Evolutionary conservation across 2,329 filamentous ascomycete genomes (phyloP).

Genomic region (Fusarium sacchari): DNA sequence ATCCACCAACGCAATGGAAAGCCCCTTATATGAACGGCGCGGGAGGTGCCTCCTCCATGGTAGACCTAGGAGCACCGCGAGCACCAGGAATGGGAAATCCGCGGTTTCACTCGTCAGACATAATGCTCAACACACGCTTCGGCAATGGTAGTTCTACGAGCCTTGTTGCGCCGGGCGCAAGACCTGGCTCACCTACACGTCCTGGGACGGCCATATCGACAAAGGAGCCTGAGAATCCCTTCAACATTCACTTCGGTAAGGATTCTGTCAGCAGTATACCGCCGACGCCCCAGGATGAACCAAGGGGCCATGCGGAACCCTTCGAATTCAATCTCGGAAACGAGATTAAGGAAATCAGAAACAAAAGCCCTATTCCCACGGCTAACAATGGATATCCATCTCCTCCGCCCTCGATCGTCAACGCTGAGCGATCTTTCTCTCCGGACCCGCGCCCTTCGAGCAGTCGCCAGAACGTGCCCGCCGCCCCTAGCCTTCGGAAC

Average conservation of each 20-base stretch:
- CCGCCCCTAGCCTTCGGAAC: conserved; percentile 42
- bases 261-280: conserved; percentile 41
- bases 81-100: conserved; percentile 39
- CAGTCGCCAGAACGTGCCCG: conserved; percentile 34
- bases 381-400: conserved; percentile 49
- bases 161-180: conserved; percentile 45
- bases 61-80: conserved; percentile 53
- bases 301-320: conserved; percentile 54
- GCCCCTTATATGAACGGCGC: conserved; percentile 51
- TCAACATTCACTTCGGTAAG: conserved; percentile 59
- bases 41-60: conserved; percentile 56
- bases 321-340: conserved; percentile 50
- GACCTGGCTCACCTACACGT: conserved; percentile 43
- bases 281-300: conserved; percentile 33
- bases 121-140: conserved; percentile 51
- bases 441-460: conserved; percentile 31
- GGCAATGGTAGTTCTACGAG: conserved; percentile 51
- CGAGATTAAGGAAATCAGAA: conserved; percentile 18
- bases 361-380: conserved; percentile 5
- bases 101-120: conserved; percentile 52
- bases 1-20: conserved; percentile 43
- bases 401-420: conserved; percentile 51
- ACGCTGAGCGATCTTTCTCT: conserved; percentile 43
- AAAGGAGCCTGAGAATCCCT: conserved; percentile 57
- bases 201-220: conserved; percentile 50